phyloP scores from a whole-genome alignment of 2,329 filamentous ascomycete species.

The Cladosporium halotolerans region DNA sequence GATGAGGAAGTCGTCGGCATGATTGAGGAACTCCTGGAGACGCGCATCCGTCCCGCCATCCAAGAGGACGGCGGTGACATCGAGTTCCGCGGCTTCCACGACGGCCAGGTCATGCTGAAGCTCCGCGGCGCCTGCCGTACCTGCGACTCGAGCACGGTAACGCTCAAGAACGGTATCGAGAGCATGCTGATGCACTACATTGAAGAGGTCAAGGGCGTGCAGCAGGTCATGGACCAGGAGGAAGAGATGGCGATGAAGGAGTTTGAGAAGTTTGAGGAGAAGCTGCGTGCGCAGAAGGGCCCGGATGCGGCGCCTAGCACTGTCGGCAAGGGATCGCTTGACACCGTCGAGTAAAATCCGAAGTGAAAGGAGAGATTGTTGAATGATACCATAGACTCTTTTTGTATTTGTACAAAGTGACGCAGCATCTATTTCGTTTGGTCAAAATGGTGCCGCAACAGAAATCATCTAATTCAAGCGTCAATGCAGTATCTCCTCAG shows the following conservation, averaged over 20 bases:
- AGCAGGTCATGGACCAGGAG: conserved; percentile 84
- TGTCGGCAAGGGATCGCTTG: conserved; percentile 46
- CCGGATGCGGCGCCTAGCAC: conserved; percentile 45
- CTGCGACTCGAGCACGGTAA: conserved; percentile 94
- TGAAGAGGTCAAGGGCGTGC: conserved; percentile 88
- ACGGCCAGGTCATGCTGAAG: conserved; percentile 66
- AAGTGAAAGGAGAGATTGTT: background rate
- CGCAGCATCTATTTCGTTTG: too few species aligned
- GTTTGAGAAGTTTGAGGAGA: conserved; percentile 94
- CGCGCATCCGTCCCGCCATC: conserved; percentile 87
- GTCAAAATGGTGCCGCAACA: too few species aligned
- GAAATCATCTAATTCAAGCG: too few species aligned
- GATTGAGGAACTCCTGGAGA: conserved; percentile 98
- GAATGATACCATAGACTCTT: background rate
- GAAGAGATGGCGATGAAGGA: conserved; percentile 82
- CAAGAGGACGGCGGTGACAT: conserved; percentile 98
- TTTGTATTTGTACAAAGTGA: background rate
- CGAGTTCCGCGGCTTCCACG: conserved; percentile 77
- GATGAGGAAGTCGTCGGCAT: conserved; percentile 93
- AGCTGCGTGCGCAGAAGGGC: conserved; percentile 56
- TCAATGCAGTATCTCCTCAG: too few species aligned
- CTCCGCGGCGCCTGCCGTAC: conserved; percentile 88
- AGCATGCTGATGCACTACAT: conserved; percentile 90
- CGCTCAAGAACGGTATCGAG: conserved; percentile 95
- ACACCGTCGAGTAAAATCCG: conserved; percentile 32